Base-by-base conservation (phyloP, 108 stramenopile species). In the Bacterosira constricta region DNA sequence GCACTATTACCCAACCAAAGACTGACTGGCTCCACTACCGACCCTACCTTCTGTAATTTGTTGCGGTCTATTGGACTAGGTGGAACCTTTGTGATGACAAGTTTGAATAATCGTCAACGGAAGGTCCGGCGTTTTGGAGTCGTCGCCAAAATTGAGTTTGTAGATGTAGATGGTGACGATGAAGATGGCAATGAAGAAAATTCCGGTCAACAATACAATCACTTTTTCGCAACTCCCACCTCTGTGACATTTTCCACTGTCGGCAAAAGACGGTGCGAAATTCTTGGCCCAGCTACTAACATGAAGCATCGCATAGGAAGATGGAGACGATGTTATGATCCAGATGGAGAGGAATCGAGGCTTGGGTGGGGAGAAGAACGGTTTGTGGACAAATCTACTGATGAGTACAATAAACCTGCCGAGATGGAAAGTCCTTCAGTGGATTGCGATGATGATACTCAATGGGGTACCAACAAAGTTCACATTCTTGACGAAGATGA, bases 321-420 rank as follows among this genome's bases (percentile, higher is more conserved):
- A 55, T 89, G 88, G 88, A 60, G 88, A 41, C 39, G 88, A 61
- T 50, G 44, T 8, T 84, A 89, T 46, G 85, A 86, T 80, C 85
- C 85, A 32, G 81, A 89, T 68, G 85, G 88, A 26, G 88, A 89
- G 58, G 85, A 85, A 74, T 53, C 64, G 0, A 69, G 75, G 36
- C 63, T 89, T 36, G 88, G 88, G 39, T 89, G 75, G 76, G 88
- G 83, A 2, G 45, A 77, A n/a, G 88, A 89, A 69, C 64, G 79
- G 13, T 89, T 89, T 70, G 62, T 84, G 26, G 83, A 86, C 57
- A 51, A 29, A 29, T 11, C 60, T 26, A 32, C 31, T 13, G 50
- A 52, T 18, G 1, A n/a, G 39, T 12, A 30, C 1, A 18, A 3
- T n/a, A 18, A 26, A 21, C 31, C 54, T 34, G 32, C 31, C 39